Evolutionary conservation across 257 asterid species (phyloP).

Genomic region (Handroanthus guayacan): DNA sequence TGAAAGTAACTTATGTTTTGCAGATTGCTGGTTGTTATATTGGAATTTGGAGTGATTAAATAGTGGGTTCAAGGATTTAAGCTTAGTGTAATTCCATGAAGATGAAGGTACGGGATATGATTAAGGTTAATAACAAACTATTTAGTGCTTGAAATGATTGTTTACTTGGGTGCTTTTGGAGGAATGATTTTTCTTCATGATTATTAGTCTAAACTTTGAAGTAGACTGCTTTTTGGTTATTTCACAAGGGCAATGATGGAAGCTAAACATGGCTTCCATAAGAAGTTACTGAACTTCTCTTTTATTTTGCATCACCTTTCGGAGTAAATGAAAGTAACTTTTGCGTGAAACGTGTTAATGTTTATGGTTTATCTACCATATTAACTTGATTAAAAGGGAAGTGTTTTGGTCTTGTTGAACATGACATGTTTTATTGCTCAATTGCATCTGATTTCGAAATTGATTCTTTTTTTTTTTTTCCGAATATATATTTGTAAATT

Average conservation of each 20-base stretch:
- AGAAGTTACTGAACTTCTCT: background rate
- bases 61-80: constrained; percentile 27
- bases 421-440: constrained; percentile 9
- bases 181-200: constrained; percentile 2
- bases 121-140: background rate
- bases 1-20: constrained; percentile 7
- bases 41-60: constrained; percentile 1
- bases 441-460: background rate
- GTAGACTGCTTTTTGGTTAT: background rate
- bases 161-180: constrained; percentile 6
- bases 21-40: background rate
- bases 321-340: background rate
- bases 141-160: constrained; percentile 7
- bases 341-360: background rate
- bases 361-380: background rate
- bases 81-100: background rate
- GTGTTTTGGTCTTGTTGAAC: constrained; percentile 14
- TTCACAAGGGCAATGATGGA: background rate
- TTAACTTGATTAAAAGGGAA: background rate
- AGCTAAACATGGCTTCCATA: background rate
- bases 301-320: background rate
- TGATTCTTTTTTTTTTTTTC: background rate
- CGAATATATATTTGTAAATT: background rate
- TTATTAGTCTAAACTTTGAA: constrained; percentile 8
- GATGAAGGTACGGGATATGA: constrained; percentile 7